Evolutionary conservation across 1,284 basidiomycete genomes (phyloP).

Genomic region (Singerocomus inundabilis): DNA sequence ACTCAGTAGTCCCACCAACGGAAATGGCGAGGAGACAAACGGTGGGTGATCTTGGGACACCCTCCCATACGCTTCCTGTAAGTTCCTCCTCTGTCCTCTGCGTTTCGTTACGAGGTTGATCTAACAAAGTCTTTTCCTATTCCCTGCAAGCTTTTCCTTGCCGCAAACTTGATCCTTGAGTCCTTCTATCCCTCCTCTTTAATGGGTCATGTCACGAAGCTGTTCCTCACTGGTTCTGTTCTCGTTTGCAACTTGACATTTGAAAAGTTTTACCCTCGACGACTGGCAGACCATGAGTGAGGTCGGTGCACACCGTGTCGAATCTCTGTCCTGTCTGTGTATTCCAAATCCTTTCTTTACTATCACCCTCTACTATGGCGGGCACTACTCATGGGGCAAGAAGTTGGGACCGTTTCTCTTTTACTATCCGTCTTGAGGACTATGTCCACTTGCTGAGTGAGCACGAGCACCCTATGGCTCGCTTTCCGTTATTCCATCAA

Average conservation of each 20-base stretch:
- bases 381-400: conserved; percentile 17
- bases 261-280: conserved; percentile 94
- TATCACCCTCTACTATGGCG: conserved; percentile 31
- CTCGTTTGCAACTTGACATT: conserved; percentile 85
- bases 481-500: conserved; percentile 56
- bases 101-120: conserved; percentile 50
- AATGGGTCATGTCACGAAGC: conserved; percentile 32
- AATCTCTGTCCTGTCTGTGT: conserved; percentile 49
- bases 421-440: conserved; percentile 72
- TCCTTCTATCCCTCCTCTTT: conserved; percentile 38
- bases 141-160: conserved; percentile 37
- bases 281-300: conserved; percentile 93
- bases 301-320: conserved; percentile 67
- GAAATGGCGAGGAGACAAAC: conserved; percentile 44
- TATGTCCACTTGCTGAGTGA: conserved; percentile 67
- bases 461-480: conserved; percentile 62
- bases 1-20: conserved; percentile 43
- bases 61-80: conserved; percentile 34
- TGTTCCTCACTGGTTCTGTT: conserved; percentile 60
- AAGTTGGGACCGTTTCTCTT: conserved; percentile 58
- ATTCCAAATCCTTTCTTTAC: conserved; percentile 36
- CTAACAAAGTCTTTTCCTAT: conserved; percentile 40
- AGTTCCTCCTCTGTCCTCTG: conserved; percentile 52
- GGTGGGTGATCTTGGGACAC: too few relatives aligned
- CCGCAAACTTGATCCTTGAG: conserved; percentile 50